Evolutionary conservation across 192 early-diverging fungal genomes (phyloP).

Genomic region (Entomortierella beljakovae): DNA sequence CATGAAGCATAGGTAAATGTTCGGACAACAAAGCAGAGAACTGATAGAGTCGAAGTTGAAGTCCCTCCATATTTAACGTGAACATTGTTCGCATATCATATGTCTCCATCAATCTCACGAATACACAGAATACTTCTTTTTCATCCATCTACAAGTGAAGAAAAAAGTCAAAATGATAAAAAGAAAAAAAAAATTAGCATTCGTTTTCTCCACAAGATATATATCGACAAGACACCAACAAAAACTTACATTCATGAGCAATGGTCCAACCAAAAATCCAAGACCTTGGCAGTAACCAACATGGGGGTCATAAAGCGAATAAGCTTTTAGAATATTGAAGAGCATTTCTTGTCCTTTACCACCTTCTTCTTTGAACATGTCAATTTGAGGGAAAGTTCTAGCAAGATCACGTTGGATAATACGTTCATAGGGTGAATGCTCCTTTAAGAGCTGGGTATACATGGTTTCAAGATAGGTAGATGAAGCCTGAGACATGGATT

Average conservation of each 20-base stretch:
- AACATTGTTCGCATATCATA: slow-evolving; percentile 94
- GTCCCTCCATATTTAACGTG: slow-evolving; percentile 93
- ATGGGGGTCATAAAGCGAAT: slow-evolving; percentile 92
- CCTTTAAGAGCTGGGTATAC: slow-evolving; percentile 83
- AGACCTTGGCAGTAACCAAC: slow-evolving; percentile 99
- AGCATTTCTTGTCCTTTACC: slow-evolving; percentile 90
- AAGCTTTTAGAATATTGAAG: slow-evolving; percentile 92
- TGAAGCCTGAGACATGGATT: slow-evolving; percentile 87
- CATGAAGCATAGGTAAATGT: slow-evolving; percentile 78
- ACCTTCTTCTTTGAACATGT: slow-evolving; percentile 85
- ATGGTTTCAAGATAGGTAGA: slow-evolving; percentile 83
- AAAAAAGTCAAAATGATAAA: not conserved
- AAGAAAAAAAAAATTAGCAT: not conserved
- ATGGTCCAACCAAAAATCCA: slow-evolving; percentile 92
- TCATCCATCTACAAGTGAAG: slow-evolving; percentile 82
- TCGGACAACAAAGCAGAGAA: slow-evolving; percentile 83
- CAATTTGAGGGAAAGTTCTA: slow-evolving; percentile 91
- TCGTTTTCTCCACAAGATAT: not conserved
- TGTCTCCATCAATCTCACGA: slow-evolving; percentile 94
- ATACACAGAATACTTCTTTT: slow-evolving; percentile 92
- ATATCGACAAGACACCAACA: no score
- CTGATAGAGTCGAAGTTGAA: slow-evolving; percentile 91
- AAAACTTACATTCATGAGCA: slow-evolving; percentile 87
- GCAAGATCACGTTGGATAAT: slow-evolving; percentile 95
- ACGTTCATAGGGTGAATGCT: slow-evolving; percentile 85